Conservation (phyloP, 2,329 filamentous ascomycete species). For the Xylaria sp. region DNA sequence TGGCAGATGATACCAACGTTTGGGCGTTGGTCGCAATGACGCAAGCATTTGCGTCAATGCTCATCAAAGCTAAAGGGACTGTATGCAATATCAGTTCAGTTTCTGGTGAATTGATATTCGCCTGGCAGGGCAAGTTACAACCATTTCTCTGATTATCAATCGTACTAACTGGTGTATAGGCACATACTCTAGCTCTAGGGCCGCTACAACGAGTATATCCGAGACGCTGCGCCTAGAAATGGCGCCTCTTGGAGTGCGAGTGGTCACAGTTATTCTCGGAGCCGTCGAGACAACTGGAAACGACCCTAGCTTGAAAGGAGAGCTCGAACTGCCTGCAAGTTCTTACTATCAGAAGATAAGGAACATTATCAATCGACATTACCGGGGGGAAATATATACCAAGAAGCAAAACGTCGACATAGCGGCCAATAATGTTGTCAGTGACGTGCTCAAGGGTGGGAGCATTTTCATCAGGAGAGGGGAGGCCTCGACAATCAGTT, state of each 20-base stretch:
- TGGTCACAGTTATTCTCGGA: slow-evolving; percentile 11
- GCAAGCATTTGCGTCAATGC: slow-evolving; percentile 25
- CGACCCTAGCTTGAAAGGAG: neutral
- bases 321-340: slow-evolving; percentile 9
- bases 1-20: slow-evolving; percentile 27
- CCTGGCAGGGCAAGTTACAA: slow-evolving; percentile 10
- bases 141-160: neutral
- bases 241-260: slow-evolving; percentile 16
- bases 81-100: slow-evolving; percentile 24
- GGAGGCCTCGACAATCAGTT: slow-evolving; percentile 19
- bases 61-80: slow-evolving; percentile 18
- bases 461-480: slow-evolving; percentile 22
- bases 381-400: slow-evolving; percentile 4
- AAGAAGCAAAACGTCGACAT: slow-evolving; percentile 15
- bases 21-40: slow-evolving; percentile 19
- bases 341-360: slow-evolving; percentile 25
- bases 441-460: slow-evolving; percentile 13
- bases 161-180: neutral
- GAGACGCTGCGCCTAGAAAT: slow-evolving; percentile 7
- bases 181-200: slow-evolving; percentile 4
- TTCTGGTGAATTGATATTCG: slow-evolving; percentile 11
- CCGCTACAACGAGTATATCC: slow-evolving; percentile 5
- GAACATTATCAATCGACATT: slow-evolving; percentile 6
- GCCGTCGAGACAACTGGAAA: slow-evolving; percentile 7
- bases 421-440: slow-evolving; percentile 15